Percentiles rank a stretch among this genome's conserved stretches.
Conservation (phyloP, 208 protist genomes). For the Leishmania braziliensis region DNA sequence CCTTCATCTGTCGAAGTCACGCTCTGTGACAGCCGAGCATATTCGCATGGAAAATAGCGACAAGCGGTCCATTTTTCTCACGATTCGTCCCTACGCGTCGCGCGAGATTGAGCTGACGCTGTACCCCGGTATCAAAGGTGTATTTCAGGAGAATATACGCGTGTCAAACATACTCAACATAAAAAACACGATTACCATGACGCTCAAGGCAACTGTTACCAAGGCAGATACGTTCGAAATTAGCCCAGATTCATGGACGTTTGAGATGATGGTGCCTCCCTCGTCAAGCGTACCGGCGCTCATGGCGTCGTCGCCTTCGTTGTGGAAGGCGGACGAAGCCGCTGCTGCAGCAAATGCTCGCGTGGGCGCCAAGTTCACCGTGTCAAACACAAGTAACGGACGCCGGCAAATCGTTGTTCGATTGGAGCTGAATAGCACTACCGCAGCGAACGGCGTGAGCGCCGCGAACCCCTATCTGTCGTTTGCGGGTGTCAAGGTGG, state of each 20-base stretch:
- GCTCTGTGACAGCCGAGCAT: constrained; percentile 82
- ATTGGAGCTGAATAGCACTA: constrained; percentile 41
- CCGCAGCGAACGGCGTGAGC: constrained; percentile 14
- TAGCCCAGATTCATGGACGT: constrained; percentile 81
- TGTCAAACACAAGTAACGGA: constrained; percentile 78
- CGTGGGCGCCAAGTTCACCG: constrained; percentile 70
- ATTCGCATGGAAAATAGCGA: constrained; percentile 84
- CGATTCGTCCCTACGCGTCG: constrained; percentile 77
- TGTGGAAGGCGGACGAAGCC: not conserved
- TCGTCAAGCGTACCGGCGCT: constrained; percentile 19
- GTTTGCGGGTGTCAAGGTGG: constrained; percentile 75
- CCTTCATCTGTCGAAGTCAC: constrained; percentile 74
- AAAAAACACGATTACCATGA: constrained; percentile 61
- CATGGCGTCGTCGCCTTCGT: constrained; percentile 7
- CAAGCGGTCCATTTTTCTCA: constrained; percentile 60
- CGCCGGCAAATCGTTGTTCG: constrained; percentile 59
- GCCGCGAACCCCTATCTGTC: constrained; percentile 43
- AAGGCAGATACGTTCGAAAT: constrained; percentile 91
- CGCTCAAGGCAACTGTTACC: constrained; percentile 79
- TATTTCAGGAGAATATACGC: constrained; percentile 76
- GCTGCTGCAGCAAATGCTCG: constrained; percentile 28
- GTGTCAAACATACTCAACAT: constrained; percentile 78
- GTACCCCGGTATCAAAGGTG: constrained; percentile 83
- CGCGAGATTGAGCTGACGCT: constrained; percentile 83
- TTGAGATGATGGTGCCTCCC: constrained; percentile 64